phyloP scores from a whole-genome alignment of 768 basidiomycete genomes.

The Boletus huronensis region DNA sequence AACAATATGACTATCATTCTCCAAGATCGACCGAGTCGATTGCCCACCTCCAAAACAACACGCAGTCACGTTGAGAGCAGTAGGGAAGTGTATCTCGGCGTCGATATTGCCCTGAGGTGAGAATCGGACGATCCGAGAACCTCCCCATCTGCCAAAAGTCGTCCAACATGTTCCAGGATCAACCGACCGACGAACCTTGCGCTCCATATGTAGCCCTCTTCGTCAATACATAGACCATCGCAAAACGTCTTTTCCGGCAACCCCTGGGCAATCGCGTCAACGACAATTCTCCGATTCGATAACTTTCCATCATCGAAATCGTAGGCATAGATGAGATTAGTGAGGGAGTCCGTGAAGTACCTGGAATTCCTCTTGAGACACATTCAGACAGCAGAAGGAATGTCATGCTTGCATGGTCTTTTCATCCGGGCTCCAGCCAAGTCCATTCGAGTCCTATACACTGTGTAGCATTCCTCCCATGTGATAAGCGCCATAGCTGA shows the following conservation, averaged over 20 bases:
- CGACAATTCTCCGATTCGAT: conserved; percentile 52
- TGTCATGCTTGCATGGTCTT: conserved; percentile 19
- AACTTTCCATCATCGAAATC: conserved; percentile 48
- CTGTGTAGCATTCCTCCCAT: not conserved
- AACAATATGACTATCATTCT: not conserved
- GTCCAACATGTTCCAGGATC: not conserved
- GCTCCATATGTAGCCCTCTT: conserved; percentile 63
- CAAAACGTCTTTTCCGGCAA: conserved; percentile 49
- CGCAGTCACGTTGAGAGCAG: conserved; percentile 60
- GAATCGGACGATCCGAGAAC: conserved; percentile 56
- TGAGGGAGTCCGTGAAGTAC: conserved; percentile 67
- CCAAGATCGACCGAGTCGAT: conserved; percentile 2
- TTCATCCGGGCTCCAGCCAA: conserved; percentile 21
- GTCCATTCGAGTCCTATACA: conserved; percentile 19
- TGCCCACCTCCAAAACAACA: conserved; percentile 56
- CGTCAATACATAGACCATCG: conserved; percentile 66
- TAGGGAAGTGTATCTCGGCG: conserved; percentile 55
- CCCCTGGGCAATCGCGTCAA: conserved; percentile 55
- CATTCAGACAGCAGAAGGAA: conserved; percentile 3
- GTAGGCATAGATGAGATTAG: conserved; percentile 66
- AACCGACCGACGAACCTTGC: conserved; percentile 40
- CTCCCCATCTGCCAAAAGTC: conserved; percentile 52
- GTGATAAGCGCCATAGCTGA: conserved; percentile 27
- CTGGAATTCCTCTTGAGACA: conserved; percentile 32
- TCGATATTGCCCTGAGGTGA: conserved; percentile 51